A percentile compares a stretch with the other conserved stretches of the same genome.
Conservation (phyloP, 1,139 yeast genomes). For the Blastobotrys arbuscula region DNA sequence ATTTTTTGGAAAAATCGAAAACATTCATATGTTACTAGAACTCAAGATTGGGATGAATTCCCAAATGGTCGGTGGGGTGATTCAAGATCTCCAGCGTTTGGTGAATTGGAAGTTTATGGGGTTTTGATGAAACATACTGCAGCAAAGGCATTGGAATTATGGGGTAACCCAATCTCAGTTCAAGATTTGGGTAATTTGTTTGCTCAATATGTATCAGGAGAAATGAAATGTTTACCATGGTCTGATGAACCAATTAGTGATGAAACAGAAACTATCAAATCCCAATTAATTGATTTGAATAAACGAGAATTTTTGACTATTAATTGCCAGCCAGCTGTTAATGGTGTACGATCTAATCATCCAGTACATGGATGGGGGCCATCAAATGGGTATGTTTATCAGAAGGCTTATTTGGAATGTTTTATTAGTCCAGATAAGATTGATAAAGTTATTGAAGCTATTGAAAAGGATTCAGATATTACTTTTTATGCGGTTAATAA, state of each 20-base stretch:
- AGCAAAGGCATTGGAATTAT: constrained; percentile 70
- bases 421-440: constrained; percentile 59
- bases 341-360: constrained; percentile 70
- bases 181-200: constrained; percentile 60
- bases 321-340: constrained; percentile 93
- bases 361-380: constrained; percentile 95
- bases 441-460: constrained; percentile 38
- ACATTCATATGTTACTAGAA: constrained; percentile 81
- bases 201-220: constrained; percentile 60
- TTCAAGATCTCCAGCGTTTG: constrained; percentile 88
- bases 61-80: constrained; percentile 97
- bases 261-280: constrained; percentile 64
- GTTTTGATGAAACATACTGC: constrained; percentile 50
- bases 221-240: constrained; percentile 83
- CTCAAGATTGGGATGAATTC: constrained; percentile 92
- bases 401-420: constrained; percentile 85
- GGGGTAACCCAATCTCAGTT: constrained; percentile 72
- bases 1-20: constrained; percentile 96
- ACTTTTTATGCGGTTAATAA: constrained; percentile 76
- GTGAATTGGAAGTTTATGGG: constrained; percentile 63
- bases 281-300: constrained; percentile 58
- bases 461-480: constrained; percentile 46
- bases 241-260: constrained; percentile 81
- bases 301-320: constrained; percentile 66
- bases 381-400: constrained; percentile 82